Evolutionary conservation across 192 early-diverging fungal genomes (phyloP).

Genomic region (Coemansia sp.): DNA sequence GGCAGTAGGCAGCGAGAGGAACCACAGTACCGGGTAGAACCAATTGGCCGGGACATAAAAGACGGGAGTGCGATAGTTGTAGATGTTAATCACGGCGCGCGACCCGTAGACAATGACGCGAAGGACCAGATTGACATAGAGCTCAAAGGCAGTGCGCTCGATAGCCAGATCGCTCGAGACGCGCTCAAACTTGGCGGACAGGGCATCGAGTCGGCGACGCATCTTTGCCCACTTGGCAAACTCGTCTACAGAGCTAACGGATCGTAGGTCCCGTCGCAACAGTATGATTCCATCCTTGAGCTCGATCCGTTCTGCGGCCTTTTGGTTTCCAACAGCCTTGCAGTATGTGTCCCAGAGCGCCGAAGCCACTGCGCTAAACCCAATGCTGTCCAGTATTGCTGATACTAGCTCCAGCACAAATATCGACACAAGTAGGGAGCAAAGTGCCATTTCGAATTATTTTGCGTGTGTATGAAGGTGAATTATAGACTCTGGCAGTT

Average conservation of each 20-base stretch:
- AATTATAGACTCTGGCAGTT: not conserved
- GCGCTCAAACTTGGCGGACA: conserved; percentile 68
- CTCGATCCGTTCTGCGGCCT: conserved; percentile 54
- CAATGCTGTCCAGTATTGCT: conserved; percentile 56
- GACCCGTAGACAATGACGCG: conserved; percentile 63
- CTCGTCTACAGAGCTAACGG: conserved; percentile 80
- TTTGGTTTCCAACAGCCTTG: conserved; percentile 32
- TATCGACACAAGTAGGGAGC: conserved; percentile 59
- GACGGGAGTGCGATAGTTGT: conserved; percentile 67
- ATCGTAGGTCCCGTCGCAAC: conserved; percentile 62
- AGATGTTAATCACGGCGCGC: conserved; percentile 63
- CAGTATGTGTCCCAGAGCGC: conserved; percentile 43
- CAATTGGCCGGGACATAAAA: conserved; percentile 76
- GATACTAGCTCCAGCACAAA: conserved; percentile 64
- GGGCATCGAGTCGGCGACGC: conserved; percentile 74
- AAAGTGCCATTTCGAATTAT: conserved; percentile 15
- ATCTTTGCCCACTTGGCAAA: conserved; percentile 93
- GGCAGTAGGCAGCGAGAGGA: conserved; percentile 71
- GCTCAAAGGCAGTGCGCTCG: conserved; percentile 70
- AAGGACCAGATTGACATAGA: conserved; percentile 71
- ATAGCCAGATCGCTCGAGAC: conserved; percentile 61
- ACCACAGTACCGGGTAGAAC: conserved; percentile 72
- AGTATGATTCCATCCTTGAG: conserved; percentile 63
- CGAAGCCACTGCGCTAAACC: conserved; percentile 55
- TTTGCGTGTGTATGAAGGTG: not conserved